phyloP scores from a whole-genome alignment of 208 protist species.

The Leishmania aethiopica region DNA sequence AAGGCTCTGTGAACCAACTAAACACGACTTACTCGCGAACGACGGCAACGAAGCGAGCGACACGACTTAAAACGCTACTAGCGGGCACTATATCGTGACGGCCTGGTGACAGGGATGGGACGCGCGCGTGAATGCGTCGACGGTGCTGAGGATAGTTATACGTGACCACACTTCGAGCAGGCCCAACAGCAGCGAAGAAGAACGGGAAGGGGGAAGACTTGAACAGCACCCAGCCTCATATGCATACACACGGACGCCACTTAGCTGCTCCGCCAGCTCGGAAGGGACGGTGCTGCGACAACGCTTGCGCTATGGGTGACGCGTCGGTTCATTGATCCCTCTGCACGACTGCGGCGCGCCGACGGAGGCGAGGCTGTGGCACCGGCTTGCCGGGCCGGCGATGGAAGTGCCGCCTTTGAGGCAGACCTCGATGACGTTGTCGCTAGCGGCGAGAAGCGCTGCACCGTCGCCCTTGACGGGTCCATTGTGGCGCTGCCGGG shows the following conservation, averaged over 20 bases:
- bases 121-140: neutral
- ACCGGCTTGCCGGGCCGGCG: neutral
- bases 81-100: neutral
- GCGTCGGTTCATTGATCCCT: neutral
- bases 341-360: neutral
- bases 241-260: neutral
- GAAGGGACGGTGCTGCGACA: neutral
- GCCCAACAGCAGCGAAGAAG: neutral
- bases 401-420: slow-evolving; percentile 7
- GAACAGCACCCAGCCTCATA: neutral
- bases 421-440: neutral
- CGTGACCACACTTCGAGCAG: neutral
- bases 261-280: slow-evolving; percentile 48
- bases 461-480: slow-evolving; percentile 38
- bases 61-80: neutral
- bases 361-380: neutral
- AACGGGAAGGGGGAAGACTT: neutral
- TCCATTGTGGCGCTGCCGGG: slow-evolving; percentile 57
- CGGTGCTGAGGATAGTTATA: neutral
- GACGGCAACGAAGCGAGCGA: neutral
- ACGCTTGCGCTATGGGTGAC: neutral
- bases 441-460: slow-evolving; percentile 17
- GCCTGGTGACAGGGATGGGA: neutral
- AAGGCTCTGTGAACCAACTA: neutral
- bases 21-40: neutral